These are phyloP conservation scores for Pilaira anomala DNA, from an alignment of 192 early-diverging fungal genomes.

Conservation along the genomic window DNA sequence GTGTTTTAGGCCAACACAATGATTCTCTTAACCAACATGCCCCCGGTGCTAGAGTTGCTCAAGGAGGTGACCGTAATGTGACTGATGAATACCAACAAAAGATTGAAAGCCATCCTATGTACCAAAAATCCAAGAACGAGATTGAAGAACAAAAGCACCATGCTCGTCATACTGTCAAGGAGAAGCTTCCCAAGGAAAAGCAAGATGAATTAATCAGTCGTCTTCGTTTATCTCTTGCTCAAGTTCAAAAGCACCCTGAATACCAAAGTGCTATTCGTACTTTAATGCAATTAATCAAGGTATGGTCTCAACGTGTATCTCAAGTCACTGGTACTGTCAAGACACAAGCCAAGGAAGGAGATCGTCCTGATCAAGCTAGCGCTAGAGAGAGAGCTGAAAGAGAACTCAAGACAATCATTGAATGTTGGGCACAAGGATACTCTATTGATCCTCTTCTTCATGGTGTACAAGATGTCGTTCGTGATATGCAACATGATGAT, in stretches of 20 bases:
- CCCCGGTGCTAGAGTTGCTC: no score
- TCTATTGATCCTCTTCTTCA: conserved; percentile 35
- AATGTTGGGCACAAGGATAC: conserved; percentile 43
- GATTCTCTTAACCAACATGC: no score
- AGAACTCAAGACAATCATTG: conserved; percentile 40
- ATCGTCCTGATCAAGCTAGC: conserved; percentile 14
- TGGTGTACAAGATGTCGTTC: conserved; percentile 27
- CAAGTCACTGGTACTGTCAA: background rate
- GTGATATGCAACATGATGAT: conserved; percentile 22
- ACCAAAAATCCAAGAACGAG: conserved; percentile 1
- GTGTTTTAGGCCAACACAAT: background rate
- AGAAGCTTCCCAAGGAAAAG: conserved; percentile 32
- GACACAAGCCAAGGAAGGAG: background rate
- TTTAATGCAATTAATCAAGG: conserved; percentile 26
- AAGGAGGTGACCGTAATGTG: background rate
- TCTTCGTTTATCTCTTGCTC: conserved; percentile 28
- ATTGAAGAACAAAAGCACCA: conserved; percentile 13
- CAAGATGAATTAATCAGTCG: conserved; percentile 31
- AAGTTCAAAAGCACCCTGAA: conserved; percentile 40
- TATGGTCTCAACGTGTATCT: conserved; percentile 31
- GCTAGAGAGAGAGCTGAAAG: conserved; percentile 25
- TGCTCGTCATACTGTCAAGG: conserved; percentile 22
- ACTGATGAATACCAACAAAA: background rate
- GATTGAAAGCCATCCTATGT: no score
- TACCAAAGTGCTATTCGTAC: conserved; percentile 41